Base-by-base conservation (phyloP, 2,329 filamentous ascomycete genomes). In the Cryphonectria radicalis region DNA sequence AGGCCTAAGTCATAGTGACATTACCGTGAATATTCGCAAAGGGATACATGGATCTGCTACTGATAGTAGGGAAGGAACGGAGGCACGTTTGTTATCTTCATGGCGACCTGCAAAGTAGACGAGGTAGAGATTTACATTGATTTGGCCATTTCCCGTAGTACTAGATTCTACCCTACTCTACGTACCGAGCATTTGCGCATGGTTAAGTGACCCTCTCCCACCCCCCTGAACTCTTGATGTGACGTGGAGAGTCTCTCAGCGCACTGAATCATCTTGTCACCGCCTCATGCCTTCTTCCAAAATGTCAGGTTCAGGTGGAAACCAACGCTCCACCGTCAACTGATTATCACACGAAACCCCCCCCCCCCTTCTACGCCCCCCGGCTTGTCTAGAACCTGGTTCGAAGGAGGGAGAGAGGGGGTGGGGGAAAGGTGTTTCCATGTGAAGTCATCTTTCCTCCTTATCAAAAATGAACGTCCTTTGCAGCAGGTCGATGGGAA, bases 1-100 rank as follows among this genome's bases (percentile, higher is more conserved):
- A 69, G 63, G 63, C 71, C 1, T 67, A 42, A 70, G 7, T 32
- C 46, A 50, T 50, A n/a, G 10, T 11, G n/a, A 6, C 6, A 42
- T 13, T 42, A 22, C 17, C 5, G 17, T 46, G 43, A 13, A 42
- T 22, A 5, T 46, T 4, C 43, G 17, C 17, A 22, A 50, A 50
- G 46, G 46, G 46, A n/a, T n/a, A 50, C 11, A 50, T 50, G 46
- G 46, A n/a, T 11, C 4, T 50, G 46, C 46, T n/a, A n/a, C 46
- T 11, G 22, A 50, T n/a, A n/a, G 46, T 4, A 50, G 6, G 46
- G 22, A n/a, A 19, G 17, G 46, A 22, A 50, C 11, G 46, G 53
- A 57, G 25, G n/a, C 53, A 57, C 13, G 13, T 28, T 57, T 57
- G 10, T 32, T 59, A 19, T 19, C 25, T 59, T 3, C 46, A 50